Evolutionary conservation across 2,329 filamentous ascomycete genomes (phyloP).

Genomic region (Ophiostoma piceae): DNA sequence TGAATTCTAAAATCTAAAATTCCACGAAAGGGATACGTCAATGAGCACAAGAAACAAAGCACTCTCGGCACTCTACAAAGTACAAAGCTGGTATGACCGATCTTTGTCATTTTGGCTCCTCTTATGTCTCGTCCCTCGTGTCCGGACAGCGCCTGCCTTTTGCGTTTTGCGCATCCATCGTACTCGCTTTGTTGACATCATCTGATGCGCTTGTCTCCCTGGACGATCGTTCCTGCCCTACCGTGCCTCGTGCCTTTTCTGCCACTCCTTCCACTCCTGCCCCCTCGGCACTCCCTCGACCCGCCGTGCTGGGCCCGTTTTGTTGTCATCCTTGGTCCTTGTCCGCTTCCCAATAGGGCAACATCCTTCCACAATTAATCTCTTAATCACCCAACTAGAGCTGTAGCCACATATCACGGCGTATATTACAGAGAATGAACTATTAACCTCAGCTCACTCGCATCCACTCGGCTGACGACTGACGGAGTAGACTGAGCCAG

Average conservation of each 20-base stretch:
- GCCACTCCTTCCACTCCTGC: neutral
- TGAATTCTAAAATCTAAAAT: too few species aligned
- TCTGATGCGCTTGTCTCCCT: neutral
- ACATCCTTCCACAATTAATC: neutral
- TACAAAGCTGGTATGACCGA: neutral
- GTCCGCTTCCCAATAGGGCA: neutral
- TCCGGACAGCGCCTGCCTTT: neutral
- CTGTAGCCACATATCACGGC: too few species aligned
- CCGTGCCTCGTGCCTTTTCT: neutral
- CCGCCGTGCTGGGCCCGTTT: neutral
- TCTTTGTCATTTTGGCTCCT: neutral
- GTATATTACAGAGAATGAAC: too few species aligned
- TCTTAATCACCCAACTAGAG: neutral
- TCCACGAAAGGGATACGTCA: neutral
- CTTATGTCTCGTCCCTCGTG: neutral
- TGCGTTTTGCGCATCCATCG: neutral
- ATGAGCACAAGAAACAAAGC: neutral
- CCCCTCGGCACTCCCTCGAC: neutral
- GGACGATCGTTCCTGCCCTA: constrained; percentile 7
- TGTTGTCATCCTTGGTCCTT: too few species aligned
- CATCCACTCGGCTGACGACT: neutral
- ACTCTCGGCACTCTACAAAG: too few species aligned
- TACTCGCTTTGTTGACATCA: constrained; percentile 1
- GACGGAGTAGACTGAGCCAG: neutral
- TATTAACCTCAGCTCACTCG: neutral